Evolutionary conservation across 1,284 basidiomycete genomes (phyloP).

Genomic region (Pholiota adiposa): DNA sequence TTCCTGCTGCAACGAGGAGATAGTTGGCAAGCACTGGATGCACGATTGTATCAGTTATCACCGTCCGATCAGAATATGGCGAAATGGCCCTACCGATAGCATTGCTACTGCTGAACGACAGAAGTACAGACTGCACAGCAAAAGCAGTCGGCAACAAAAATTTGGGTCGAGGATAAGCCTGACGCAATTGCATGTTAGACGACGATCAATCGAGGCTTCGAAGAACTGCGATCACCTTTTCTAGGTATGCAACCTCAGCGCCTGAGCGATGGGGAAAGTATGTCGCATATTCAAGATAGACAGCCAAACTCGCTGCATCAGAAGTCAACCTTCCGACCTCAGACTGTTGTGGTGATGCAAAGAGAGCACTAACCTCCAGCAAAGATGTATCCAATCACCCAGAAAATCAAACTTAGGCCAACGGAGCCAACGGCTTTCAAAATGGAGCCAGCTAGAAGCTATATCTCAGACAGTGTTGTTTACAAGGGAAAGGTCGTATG

Average conservation of each 20-base stretch:
- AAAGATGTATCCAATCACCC: slow-evolving; percentile 45
- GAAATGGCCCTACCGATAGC: neutral
- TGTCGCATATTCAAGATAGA: slow-evolving; percentile 40
- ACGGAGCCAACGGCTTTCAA: slow-evolving; percentile 45
- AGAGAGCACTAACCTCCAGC: slow-evolving; percentile 32
- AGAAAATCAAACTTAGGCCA: slow-evolving; percentile 46
- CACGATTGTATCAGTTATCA: neutral
- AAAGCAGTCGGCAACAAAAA: slow-evolving; percentile 46
- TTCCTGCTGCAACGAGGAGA: slow-evolving; percentile 35
- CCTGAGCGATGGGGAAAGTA: slow-evolving; percentile 53
- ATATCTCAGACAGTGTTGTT: neutral
- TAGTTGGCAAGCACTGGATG: slow-evolving; percentile 37
- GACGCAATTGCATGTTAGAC: neutral
- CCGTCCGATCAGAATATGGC: neutral
- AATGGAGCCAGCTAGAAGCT: slow-evolving; percentile 38
- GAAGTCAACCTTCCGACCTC: neutral
- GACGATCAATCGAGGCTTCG: neutral
- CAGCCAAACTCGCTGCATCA: slow-evolving; percentile 35
- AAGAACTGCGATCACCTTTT: slow-evolving; percentile 33
- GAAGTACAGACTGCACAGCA: slow-evolving; percentile 45
- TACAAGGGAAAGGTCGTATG: neutral
- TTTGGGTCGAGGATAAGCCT: slow-evolving; percentile 44
- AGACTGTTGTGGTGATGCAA: neutral
- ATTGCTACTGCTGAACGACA: slow-evolving; percentile 37
- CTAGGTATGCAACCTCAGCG: slow-evolving; percentile 51